Evolutionary conservation across 2,329 filamentous ascomycete genomes (phyloP).

Genomic region (Shiraia bambusicola): DNA sequence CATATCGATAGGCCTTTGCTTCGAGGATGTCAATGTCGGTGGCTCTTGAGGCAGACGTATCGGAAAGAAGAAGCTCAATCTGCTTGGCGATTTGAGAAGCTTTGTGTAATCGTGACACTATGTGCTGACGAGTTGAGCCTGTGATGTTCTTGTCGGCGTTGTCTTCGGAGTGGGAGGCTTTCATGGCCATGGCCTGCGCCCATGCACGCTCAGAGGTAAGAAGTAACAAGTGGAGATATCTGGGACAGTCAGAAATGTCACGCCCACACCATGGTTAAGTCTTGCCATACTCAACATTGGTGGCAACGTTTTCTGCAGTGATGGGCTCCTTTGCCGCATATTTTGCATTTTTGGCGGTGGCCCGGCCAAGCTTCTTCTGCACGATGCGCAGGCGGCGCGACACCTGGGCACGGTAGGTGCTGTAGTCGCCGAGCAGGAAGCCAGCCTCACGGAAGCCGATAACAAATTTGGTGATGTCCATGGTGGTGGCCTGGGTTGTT

Average conservation of each 20-base stretch:
- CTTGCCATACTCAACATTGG: conserved; percentile 68
- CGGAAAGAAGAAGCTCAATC: conserved; percentile 66
- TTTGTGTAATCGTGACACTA: conserved; percentile 83
- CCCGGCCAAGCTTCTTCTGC: conserved; percentile 80
- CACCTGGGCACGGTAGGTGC: conserved; percentile 77
- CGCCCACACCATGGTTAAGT: background rate
- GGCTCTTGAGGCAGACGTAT: conserved; percentile 65
- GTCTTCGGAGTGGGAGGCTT: conserved; percentile 76
- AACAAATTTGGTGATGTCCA: conserved; percentile 90
- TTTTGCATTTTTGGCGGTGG: conserved; percentile 84
- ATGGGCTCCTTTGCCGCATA: conserved; percentile 70
- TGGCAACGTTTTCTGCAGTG: conserved; percentile 72
- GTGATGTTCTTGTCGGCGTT: conserved; percentile 71
- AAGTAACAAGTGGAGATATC: conserved; percentile 61
- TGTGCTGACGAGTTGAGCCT: conserved; percentile 79
- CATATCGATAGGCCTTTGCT: conserved; percentile 77
- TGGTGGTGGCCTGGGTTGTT: conserved; percentile 48
- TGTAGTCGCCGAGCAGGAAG: conserved; percentile 85
- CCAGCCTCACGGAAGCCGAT: conserved; percentile 78
- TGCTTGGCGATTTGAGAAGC: conserved; percentile 69
- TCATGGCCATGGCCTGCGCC: conserved; percentile 96
- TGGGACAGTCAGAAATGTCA: conserved; percentile 9
- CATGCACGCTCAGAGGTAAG: conserved; percentile 88
- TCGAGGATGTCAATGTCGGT: conserved; percentile 74
- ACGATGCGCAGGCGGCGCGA: conserved; percentile 78